A percentile compares a stretch with the other conserved stretches of the same genome.
Conservation (phyloP, 441 rosid species). For the Iberis amara region DNA sequence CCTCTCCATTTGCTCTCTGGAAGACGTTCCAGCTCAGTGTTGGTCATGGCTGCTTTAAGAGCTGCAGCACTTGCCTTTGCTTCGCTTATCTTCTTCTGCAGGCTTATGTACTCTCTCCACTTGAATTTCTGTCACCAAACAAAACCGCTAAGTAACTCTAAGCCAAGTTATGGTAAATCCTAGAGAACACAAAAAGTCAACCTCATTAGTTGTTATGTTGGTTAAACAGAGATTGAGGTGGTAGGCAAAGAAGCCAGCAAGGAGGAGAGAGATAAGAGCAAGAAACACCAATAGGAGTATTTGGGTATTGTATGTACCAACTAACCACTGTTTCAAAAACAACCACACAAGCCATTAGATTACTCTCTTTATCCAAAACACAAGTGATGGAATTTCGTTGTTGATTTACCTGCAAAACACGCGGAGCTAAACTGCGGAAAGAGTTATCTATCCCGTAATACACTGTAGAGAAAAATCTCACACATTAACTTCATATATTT, state of each 20-base stretch:
- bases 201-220: constrained; percentile 90
- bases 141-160: not conserved
- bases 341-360: no score
- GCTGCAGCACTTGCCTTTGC: constrained; percentile 48
- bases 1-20: constrained; percentile 48
- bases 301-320: constrained; percentile 71
- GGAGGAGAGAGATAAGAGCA: constrained; percentile 60
- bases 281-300: constrained; percentile 80
- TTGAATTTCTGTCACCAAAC: constrained; percentile 56
- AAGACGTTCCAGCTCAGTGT: constrained; percentile 29
- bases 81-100: constrained; percentile 54
- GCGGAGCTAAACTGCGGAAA: constrained; percentile 62
- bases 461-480: constrained; percentile 39
- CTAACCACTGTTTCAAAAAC: constrained; percentile 60
- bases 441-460: constrained; percentile 74
- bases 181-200: constrained; percentile 5
- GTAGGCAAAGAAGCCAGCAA: constrained; percentile 75
- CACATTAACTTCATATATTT: not conserved
- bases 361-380: no score
- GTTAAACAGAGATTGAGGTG: constrained; percentile 68
- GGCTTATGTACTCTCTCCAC: constrained; percentile 78
- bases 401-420: constrained; percentile 50
- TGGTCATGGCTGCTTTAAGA: constrained; percentile 40
- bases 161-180: no score
- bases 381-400: not conserved